Conservation (phyloP, 495 filamentous ascomycete species). For the Hamigera avellanea region DNA sequence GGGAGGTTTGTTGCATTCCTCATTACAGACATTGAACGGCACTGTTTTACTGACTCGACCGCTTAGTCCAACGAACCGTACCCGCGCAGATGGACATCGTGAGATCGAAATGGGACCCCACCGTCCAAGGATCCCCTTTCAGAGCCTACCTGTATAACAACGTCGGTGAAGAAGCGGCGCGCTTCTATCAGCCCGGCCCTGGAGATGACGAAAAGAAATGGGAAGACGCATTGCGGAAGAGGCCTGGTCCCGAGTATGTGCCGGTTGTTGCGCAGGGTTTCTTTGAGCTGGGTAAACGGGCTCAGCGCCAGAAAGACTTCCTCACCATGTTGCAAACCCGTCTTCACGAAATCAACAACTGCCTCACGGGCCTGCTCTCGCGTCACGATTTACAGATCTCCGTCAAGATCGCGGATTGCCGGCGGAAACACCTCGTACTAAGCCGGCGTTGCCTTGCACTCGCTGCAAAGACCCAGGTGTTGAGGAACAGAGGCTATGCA, state of each 20-base stretch:
- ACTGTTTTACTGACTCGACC: conserved; percentile 1
- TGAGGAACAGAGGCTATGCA: conserved; percentile 86
- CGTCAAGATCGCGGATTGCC: conserved; percentile 67
- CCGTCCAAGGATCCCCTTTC: conserved; percentile 61
- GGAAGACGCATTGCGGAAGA: conserved; percentile 83
- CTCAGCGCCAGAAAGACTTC: conserved; percentile 63
- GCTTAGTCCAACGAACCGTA: conserved; percentile 59
- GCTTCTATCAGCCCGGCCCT: conserved; percentile 68
- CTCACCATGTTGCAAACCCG: conserved; percentile 61
- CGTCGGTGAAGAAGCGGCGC: conserved; percentile 64
- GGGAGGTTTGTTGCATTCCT: conserved; percentile 20
- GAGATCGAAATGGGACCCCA: conserved; percentile 73
- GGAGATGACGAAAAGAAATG: conserved; percentile 75
- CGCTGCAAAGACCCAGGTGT: conserved; percentile 81
- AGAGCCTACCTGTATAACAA: conserved; percentile 91
- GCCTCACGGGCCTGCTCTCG: conserved; percentile 63
- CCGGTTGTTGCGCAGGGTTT: conserved; percentile 64
- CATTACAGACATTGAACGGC: neutral
- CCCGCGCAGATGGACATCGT: conserved; percentile 74
- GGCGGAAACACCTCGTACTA: conserved; percentile 67
- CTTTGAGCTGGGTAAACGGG: conserved; percentile 59
- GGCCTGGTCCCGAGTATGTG: conserved; percentile 66
- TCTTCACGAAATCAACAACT: conserved; percentile 87
- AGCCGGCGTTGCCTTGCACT: conserved; percentile 73
- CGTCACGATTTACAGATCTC: conserved; percentile 74